Evolutionary conservation across 345 rosid genomes (phyloP).

Genomic region (Populus alba): DNA sequence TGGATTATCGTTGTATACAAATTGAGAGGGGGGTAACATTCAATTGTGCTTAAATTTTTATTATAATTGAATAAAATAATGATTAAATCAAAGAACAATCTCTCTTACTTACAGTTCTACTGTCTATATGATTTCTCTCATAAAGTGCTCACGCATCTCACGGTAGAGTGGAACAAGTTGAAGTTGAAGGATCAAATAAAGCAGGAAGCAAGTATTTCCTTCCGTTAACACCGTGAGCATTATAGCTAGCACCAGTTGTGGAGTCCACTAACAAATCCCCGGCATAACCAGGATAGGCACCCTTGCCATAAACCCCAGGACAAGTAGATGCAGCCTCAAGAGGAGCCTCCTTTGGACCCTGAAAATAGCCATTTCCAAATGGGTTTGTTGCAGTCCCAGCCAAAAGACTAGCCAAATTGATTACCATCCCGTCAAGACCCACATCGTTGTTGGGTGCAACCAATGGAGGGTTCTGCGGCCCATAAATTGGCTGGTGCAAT

Average conservation of each 20-base stretch:
- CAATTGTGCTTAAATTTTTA: not conserved
- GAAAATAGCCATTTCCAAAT: slow-evolving; percentile 28
- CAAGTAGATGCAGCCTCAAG: slow-evolving; percentile 33
- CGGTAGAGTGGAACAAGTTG: slow-evolving; percentile 19
- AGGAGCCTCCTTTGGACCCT: slow-evolving; percentile 35
- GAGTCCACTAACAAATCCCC: slow-evolving; percentile 26
- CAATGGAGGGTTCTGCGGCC: slow-evolving; percentile 23
- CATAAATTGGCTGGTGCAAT: slow-evolving; percentile 32
- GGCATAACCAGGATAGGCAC: slow-evolving; percentile 33
- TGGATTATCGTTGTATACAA: too few relatives aligned
- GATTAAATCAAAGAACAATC: not conserved
- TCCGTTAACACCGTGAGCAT: slow-evolving; percentile 25
- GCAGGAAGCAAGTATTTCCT: slow-evolving; percentile 35
- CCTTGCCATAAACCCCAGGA: slow-evolving; percentile 22
- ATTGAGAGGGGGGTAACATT: not conserved
- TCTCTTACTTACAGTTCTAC: not conserved
- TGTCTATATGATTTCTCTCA: not conserved
- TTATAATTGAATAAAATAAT: not conserved
- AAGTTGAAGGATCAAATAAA: slow-evolving; percentile 24
- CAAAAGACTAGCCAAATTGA: slow-evolving; percentile 27
- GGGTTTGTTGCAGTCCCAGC: slow-evolving; percentile 35
- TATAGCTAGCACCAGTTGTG: slow-evolving; percentile 26
- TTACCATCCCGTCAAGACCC: slow-evolving; percentile 28
- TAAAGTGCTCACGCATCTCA: not conserved
- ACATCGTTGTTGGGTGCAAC: slow-evolving; percentile 30